These are phyloP conservation scores for Apocynum venetum DNA, from an alignment of 257 asterid species.

Conservation along the genomic window DNA sequence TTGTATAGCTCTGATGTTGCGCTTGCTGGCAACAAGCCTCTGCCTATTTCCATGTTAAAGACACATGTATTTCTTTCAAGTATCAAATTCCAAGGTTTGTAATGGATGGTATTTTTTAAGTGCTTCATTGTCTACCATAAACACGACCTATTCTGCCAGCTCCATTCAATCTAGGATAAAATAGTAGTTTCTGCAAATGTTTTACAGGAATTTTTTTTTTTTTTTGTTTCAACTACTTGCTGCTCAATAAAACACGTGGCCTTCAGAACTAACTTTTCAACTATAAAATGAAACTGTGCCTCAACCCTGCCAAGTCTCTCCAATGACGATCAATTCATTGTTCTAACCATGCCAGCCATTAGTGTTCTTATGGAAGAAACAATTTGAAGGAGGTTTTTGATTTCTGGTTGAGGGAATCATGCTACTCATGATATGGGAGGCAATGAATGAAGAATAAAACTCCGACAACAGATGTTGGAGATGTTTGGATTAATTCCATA, in stretches of 20 bases:
- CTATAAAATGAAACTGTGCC: neutral
- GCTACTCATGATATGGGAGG: slow-evolving; percentile 14
- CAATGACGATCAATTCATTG: neutral
- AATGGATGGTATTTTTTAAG: neutral
- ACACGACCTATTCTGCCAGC: neutral
- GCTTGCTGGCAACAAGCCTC: slow-evolving; percentile 28
- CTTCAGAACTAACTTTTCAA: neutral
- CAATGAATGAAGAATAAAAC: slow-evolving; percentile 4
- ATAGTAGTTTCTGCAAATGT: neutral
- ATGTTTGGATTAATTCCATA: neutral
- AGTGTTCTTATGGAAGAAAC: neutral
- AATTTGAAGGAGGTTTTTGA: neutral
- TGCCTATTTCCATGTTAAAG: slow-evolving; percentile 26
- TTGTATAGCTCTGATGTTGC: slow-evolving; percentile 7
- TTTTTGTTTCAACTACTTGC: neutral
- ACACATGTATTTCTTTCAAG: neutral
- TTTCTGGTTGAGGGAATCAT: slow-evolving; percentile 13
- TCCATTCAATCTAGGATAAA: neutral
- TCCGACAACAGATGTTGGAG: neutral
- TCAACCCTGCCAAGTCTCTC: neutral
- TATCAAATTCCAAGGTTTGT: slow-evolving; percentile 3
- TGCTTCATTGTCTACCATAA: neutral
- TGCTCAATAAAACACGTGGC: neutral
- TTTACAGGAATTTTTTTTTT: neutral
- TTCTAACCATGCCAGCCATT: slow-evolving; percentile 17